Conservation (phyloP, 805 yeast species). For the Kuraishia floccosa region DNA sequence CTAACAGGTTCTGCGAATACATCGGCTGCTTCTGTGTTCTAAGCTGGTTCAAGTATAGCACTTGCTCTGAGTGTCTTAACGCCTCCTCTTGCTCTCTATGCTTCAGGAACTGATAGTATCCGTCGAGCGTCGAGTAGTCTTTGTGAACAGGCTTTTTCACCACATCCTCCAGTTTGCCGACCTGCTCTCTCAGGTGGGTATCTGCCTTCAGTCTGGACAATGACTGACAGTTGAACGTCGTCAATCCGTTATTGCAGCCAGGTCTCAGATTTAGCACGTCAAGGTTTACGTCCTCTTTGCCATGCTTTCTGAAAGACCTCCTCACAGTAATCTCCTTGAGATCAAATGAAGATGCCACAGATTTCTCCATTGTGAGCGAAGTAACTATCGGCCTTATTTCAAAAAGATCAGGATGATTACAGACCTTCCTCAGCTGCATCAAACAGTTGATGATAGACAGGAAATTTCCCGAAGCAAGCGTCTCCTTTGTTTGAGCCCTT, state of each 20-base stretch:
- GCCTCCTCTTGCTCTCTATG: conserved; percentile 39
- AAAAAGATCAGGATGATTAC: conserved; percentile 93
- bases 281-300: conserved; percentile 28
- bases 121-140: conserved; percentile 29
- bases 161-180: conserved; percentile 25
- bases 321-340: conserved; percentile 27
- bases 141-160: conserved; percentile 18
- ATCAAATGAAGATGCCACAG: conserved; percentile 43
- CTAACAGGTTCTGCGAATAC: conserved; percentile 50
- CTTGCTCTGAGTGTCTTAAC: conserved; percentile 42
- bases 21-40: conserved; percentile 59
- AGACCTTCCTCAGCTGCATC: conserved; percentile 95
- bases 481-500: conserved; percentile 88
- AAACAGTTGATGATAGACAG: conserved; percentile 91
- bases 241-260: conserved; percentile 28
- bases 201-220: conserved; percentile 35
- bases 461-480: conserved; percentile 89
- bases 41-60: conserved; percentile 49
- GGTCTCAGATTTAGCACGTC: conserved; percentile 52
- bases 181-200: conserved; percentile 28
- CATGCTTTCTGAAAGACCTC: conserved; percentile 13
- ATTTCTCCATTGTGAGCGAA: conserved; percentile 64
- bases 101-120: conserved; percentile 48
- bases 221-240: conserved; percentile 31
- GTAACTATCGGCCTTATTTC: conserved; percentile 94